Conservation (phyloP, 768 basidiomycete species). For the Myochromella boudieri region DNA sequence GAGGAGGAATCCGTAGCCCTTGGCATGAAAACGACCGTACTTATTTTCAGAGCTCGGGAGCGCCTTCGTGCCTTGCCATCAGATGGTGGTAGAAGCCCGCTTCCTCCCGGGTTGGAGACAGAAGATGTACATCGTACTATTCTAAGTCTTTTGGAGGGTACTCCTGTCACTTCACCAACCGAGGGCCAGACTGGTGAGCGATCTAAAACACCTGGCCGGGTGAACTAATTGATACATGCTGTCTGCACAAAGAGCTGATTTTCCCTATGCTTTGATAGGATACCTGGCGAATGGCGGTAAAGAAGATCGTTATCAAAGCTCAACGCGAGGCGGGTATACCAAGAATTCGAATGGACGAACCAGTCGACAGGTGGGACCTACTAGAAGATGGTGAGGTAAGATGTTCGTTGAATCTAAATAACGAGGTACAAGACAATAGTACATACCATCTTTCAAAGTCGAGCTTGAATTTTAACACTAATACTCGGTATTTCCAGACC, state of each 20-base stretch:
- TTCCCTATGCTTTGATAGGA: no score
- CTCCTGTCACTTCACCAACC: slow-evolving; percentile 1
- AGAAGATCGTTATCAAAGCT: no score
- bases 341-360: slow-evolving; percentile 17
- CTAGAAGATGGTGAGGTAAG: background rate
- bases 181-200: slow-evolving; percentile 7
- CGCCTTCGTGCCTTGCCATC: slow-evolving; percentile 32
- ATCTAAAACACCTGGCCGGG: background rate
- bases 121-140: slow-evolving; percentile 35
- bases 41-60: slow-evolving; percentile 55
- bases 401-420: no score
- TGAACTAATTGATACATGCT: no score
- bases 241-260: no score
- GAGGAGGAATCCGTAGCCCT: slow-evolving; percentile 54
- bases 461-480: no score
- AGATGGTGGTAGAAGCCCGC: slow-evolving; percentile 34
- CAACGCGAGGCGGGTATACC: no score
- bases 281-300: no score
- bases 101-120: slow-evolving; percentile 29
- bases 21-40: slow-evolving; percentile 55
- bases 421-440: no score
- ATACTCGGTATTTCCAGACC: no score
- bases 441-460: no score
- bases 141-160: slow-evolving; percentile 15
- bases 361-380: slow-evolving; percentile 13